phyloP scores from a whole-genome alignment of 2,329 filamentous ascomycete species.

The Chaetoscypha palmicola region DNA sequence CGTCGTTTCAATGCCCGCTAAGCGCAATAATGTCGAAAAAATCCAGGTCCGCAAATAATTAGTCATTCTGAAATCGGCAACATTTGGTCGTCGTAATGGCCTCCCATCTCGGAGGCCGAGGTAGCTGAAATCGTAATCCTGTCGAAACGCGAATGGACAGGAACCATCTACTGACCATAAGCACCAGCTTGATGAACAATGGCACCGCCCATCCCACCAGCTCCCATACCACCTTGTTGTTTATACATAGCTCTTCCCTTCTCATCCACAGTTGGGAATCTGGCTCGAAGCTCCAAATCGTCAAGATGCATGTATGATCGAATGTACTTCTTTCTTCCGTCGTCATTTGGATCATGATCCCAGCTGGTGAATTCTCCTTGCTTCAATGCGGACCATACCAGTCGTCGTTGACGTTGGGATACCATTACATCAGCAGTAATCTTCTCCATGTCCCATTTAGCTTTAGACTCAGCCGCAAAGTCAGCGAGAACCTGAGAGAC shows the following conservation, averaged over 20 bases:
- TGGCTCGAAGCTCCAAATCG: conserved; percentile 68
- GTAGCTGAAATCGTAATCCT: too few species aligned
- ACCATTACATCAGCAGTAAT: conserved; percentile 69
- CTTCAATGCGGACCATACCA: conserved; percentile 75
- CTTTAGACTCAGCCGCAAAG: conserved; percentile 66
- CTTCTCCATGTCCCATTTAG: conserved; percentile 72
- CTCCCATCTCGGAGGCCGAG: too few species aligned
- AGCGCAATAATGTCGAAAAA: too few species aligned
- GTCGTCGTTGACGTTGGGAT: conserved; percentile 70
- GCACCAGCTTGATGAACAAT: conserved; percentile 19
- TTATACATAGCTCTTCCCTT: conserved; percentile 19
- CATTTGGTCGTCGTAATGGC: too few species aligned
- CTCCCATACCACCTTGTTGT: conserved; percentile 13
- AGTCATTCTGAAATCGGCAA: too few species aligned
- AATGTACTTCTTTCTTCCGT: conserved; percentile 71
- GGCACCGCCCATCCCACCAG: conserved; percentile 13
- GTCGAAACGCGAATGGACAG: too few species aligned
- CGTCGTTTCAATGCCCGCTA: too few species aligned
- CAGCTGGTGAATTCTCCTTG: conserved; percentile 71
- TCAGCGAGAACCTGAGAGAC: conserved; percentile 41
- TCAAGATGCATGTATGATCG: conserved; percentile 76
- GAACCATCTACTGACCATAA: conserved; percentile 22
- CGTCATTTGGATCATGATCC: conserved; percentile 74
- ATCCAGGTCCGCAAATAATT: too few species aligned
- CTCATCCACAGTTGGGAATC: conserved; percentile 59